Base-by-base conservation (phyloP, 2,329 filamentous ascomycete species). In the Drechslerella coelobrocha region DNA sequence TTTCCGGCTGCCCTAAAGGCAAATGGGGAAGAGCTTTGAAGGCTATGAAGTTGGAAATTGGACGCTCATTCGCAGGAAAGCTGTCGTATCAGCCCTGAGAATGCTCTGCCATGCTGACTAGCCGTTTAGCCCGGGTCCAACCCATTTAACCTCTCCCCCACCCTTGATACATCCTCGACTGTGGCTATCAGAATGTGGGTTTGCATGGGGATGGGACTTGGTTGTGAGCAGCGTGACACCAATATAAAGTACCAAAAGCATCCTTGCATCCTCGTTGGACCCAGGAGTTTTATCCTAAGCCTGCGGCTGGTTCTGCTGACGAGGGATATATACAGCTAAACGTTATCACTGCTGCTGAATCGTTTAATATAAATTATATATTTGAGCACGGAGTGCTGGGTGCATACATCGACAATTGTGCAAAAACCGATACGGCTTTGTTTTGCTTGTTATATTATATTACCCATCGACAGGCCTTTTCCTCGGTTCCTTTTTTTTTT, bases 281-380 rank as follows among this genome's bases (percentile, higher is more conserved):
- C n/a, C 7, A 10, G 6, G 21, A 41, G 39, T 5, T 12, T 37
- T 65, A 47, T 26, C 17, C n/a, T n/a, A n/a, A n/a, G n/a, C n/a
- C 27, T 60, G 62, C 54, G 48, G 62, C 62, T 66, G 62, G 62
- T 54, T 23, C 55, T 54, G 55, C 54, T 53, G 62, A 60, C 54
- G 48, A 55, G 62, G 39, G 55, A 31, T 31, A 31, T 31, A 31
- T 31, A 31, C 12, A 31, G 21, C 48, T 43, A 27, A 43, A 56
- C 21, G 12, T n/a, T n/a, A n/a, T n/a, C n/a, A n/a, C n/a, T n/a
- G n/a, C n/a, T n/a, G n/a, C n/a, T n/a, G n/a, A n/a, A n/a, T n/a
- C n/a, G n/a, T n/a, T n/a, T n/a, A n/a, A n/a, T n/a, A n/a, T n/a
- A n/a, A n/a, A n/a, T n/a, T n/a, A n/a, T n/a, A n/a, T n/a, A n/a